These are phyloP conservation scores for Cryphonectria nitschkei DNA, from an alignment of 2,329 filamentous ascomycete genomes.

Conservation along the genomic window DNA sequence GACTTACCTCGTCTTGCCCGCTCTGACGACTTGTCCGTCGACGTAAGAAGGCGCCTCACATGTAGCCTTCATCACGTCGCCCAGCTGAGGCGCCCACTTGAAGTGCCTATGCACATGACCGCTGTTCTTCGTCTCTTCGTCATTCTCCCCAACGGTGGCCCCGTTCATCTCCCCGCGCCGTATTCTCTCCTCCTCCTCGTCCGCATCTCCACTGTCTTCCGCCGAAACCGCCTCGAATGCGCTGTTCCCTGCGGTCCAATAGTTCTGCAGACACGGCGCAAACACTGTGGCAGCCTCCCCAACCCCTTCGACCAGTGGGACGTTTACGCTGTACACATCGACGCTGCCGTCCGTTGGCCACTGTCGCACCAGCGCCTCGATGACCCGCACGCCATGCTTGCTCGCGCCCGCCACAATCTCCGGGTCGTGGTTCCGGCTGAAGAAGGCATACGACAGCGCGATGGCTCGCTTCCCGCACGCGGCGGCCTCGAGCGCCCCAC, in stretches of 20 bases:
- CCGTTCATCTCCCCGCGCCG: slow-evolving; percentile 60
- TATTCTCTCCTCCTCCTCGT: slow-evolving; percentile 74
- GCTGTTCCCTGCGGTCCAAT: slow-evolving; percentile 75
- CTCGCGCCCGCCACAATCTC: slow-evolving; percentile 78
- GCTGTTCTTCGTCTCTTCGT: slow-evolving; percentile 39
- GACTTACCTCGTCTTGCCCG: slow-evolving; percentile 80
- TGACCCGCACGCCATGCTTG: slow-evolving; percentile 72
- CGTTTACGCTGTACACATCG: slow-evolving; percentile 90
- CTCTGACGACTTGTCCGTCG: slow-evolving; percentile 90
- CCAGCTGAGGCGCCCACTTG: slow-evolving; percentile 89
- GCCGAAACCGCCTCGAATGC: slow-evolving; percentile 84
- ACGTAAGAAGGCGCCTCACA: slow-evolving; percentile 77
- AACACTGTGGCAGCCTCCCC: slow-evolving; percentile 75
- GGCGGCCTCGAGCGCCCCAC: slow-evolving; percentile 77
- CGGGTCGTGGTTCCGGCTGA: slow-evolving; percentile 80
- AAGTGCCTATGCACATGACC: slow-evolving; percentile 82
- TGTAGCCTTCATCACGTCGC: slow-evolving; percentile 87
- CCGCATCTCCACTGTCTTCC: slow-evolving; percentile 64
- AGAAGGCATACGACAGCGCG: slow-evolving; percentile 90
- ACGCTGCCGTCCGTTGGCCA: slow-evolving; percentile 70
- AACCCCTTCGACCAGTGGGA: slow-evolving; percentile 80
- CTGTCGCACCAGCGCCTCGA: slow-evolving; percentile 76
- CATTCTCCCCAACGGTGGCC: slow-evolving; percentile 34
- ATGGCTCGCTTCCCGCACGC: slow-evolving; percentile 72
- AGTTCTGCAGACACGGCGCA: slow-evolving; percentile 87